Base-by-base conservation (phyloP, 768 basidiomycete species). In the Trametes sanguinea region DNA sequence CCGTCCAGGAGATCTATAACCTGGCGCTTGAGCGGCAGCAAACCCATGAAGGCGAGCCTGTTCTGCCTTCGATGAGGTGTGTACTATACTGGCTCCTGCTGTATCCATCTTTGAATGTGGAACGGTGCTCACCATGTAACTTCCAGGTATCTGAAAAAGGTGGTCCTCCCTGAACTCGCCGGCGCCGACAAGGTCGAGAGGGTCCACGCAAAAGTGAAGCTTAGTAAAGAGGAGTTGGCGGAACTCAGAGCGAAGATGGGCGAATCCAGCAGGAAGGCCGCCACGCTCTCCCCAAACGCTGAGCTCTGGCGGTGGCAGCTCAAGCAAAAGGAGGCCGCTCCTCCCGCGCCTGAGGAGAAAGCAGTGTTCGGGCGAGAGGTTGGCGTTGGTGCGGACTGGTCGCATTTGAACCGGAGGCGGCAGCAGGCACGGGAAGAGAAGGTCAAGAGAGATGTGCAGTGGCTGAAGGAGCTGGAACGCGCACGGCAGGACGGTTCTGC, bases 381-480 rank as follows among this genome's bases (percentile, higher is more conserved):
- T 10, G 84, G 81, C 5, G 75, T 78, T 5, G 80, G 77, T 4
- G 77, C 76, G 51, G 85, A 89, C 65, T 78, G 77, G 70, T 75
- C 78, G 6, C 85, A 88, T 69, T 72, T 89, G 59, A 89, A 80
- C 72, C 81, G 75, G 66, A 76, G 85, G 57, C 74, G 86, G 64
- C 79, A 78, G 61, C 72, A 78, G 14, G 77, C 80, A 27, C 71
- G 87, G 59, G 69, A 73, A 50, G 74, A 63, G 57, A 83, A 82
- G 69, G 77, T 87, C 3, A 67, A 72, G 60, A 71, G 71, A 51
- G 81, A 83, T 42, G 69, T 83, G 17, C 65, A 62, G 60, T 75
- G 73, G 73, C 66, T 81, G 75, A 71, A 71, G 56, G 74, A 72
- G 44, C 58, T 79, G 40, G 70, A 77, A 53, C 63, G 61, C 6